Evolutionary conservation across 73 alveolate genomes (phyloP).

Genomic region (Blepharisma japonicum): DNA sequence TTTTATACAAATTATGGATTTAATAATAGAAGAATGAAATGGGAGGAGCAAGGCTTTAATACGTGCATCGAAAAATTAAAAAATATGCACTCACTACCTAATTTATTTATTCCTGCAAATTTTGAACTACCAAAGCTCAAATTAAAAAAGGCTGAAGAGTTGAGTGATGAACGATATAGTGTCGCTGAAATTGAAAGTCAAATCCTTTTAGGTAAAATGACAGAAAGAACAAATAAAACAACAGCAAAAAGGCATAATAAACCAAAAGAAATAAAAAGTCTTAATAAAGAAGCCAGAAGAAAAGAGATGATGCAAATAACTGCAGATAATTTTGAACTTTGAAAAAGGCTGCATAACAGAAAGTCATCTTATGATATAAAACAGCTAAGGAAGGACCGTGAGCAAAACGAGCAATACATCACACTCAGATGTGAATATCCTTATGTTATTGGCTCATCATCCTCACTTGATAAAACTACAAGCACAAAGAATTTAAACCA

Average conservation of each 20-base stretch:
- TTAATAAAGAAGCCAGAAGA: neutral
- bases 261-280: neutral
- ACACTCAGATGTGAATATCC: neutral
- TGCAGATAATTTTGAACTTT: neutral
- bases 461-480: too few species aligned
- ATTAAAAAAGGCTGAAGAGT: neutral
- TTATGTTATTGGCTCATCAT: neutral
- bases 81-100: too few species aligned
- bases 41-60: too few species aligned
- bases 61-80: too few species aligned
- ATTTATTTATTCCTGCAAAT: too few species aligned
- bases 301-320: neutral
- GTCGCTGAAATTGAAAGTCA: neutral
- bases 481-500: too few species aligned
- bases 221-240: neutral
- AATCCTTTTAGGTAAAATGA: neutral
- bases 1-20: too few species aligned
- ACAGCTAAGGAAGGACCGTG: neutral
- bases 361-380: neutral
- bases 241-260: neutral
- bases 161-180: neutral
- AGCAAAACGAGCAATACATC: neutral
- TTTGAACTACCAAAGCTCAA: too few species aligned
- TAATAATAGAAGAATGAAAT: too few species aligned
- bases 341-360: neutral